Conservation (phyloP, 768 basidiomycete genomes). For the Bullera alba region DNA sequence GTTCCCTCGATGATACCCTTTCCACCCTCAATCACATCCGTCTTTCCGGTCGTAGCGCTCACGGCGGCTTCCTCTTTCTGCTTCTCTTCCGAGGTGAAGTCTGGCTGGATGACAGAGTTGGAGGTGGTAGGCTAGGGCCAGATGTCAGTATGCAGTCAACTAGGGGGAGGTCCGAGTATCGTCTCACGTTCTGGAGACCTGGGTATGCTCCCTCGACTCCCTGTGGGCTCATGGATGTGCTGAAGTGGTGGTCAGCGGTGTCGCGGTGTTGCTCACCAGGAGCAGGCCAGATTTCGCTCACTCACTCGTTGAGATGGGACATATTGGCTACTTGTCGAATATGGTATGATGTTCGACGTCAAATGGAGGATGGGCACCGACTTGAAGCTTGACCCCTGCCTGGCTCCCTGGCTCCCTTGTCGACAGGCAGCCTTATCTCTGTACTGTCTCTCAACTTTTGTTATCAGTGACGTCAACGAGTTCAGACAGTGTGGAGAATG, state of each 20-base stretch:
- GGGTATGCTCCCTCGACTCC: constrained; percentile 12
- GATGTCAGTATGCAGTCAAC: too few relatives aligned
- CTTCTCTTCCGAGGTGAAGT: constrained; percentile 2
- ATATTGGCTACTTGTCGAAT: too few relatives aligned
- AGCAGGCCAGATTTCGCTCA: not conserved
- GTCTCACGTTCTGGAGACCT: constrained; percentile 16
- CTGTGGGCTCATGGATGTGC: constrained; percentile 6
- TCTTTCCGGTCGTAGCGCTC: constrained; percentile 1
- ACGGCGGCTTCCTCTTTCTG: not conserved
- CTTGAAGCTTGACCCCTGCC: too few relatives aligned
- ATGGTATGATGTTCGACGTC: too few relatives aligned
- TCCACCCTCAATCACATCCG: constrained; percentile 15
- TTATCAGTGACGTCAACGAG: too few relatives aligned
- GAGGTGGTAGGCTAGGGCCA: not conserved
- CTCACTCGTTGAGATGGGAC: constrained; percentile 4
- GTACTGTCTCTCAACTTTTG: too few relatives aligned
- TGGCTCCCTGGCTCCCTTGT: too few relatives aligned
- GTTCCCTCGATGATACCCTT: constrained; percentile 24
- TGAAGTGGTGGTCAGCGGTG: constrained; percentile 6
- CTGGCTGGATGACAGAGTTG: not conserved
- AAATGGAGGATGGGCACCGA: too few relatives aligned
- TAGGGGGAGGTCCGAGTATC: not conserved
- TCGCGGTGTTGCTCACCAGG: too few relatives aligned
- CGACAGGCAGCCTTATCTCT: too few relatives aligned
- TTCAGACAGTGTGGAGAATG: too few relatives aligned